These are phyloP conservation scores for Excoecaria agallocha DNA, from an alignment of 345 rosid genomes.

Conservation along the genomic window DNA sequence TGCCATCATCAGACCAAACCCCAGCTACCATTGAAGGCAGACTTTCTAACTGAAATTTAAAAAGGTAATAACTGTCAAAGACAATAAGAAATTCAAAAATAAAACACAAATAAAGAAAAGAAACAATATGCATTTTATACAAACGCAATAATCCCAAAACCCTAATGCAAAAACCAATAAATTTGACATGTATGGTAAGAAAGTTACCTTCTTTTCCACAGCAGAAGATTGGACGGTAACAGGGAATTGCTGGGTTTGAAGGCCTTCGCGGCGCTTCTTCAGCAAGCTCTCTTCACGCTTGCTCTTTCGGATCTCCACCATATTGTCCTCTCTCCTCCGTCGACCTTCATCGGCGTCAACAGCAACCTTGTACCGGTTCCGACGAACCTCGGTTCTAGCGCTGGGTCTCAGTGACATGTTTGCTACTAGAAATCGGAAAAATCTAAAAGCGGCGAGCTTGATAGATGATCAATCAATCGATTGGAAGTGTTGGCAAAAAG, in stretches of 20 bases:
- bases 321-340: slow-evolving; percentile 26
- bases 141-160: background rate
- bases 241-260: slow-evolving; percentile 16
- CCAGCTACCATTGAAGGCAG: slow-evolving; percentile 31
- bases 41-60: slow-evolving; percentile 26
- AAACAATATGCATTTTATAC: no score
- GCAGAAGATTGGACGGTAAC: slow-evolving; percentile 5
- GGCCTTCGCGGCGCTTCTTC: slow-evolving; percentile 34
- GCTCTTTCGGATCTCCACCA: slow-evolving; percentile 32
- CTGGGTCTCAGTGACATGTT: slow-evolving; percentile 11
- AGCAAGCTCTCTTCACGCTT: slow-evolving; percentile 32
- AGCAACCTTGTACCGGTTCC: slow-evolving; percentile 20
- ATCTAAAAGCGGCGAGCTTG: background rate
- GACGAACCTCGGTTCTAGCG: slow-evolving; percentile 19
- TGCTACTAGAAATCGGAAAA: background rate
- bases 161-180: background rate
- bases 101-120: background rate
- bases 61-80: background rate
- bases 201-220: slow-evolving; percentile 24
- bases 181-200: background rate
- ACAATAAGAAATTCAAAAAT: background rate
- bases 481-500: no score
- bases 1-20: slow-evolving; percentile 26
- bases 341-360: slow-evolving; percentile 28
- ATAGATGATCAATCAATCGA: no score